A percentile compares a stretch with the other conserved stretches of the same genome.
Evolutionary conservation across 1,139 yeast species (phyloP).

Genomic region (Hansenula sp.): DNA sequence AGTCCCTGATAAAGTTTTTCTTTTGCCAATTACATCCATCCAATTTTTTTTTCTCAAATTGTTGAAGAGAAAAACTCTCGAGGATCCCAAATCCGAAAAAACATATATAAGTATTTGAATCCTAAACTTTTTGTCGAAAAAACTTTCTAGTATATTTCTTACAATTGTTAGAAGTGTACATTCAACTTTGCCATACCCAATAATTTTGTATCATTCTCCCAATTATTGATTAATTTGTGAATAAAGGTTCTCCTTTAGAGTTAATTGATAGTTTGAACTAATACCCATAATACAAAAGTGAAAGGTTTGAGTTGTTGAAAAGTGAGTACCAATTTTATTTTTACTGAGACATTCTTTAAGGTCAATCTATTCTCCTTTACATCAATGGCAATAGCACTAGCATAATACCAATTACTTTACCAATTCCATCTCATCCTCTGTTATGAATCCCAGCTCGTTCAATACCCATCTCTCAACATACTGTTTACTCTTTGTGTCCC

Average conservation of each 20-base stretch:
- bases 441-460: not conserved
- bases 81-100: constrained; percentile 3
- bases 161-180: not conserved
- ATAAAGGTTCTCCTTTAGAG: not conserved
- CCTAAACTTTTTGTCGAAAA: not conserved
- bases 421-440: not conserved
- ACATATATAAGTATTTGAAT: constrained; percentile 1
- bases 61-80: not conserved
- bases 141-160: not conserved
- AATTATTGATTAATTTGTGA: not conserved
- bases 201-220: constrained; percentile 1
- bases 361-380: not conserved
- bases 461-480: not conserved
- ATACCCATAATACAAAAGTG: constrained; percentile 2
- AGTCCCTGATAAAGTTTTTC: constrained; percentile 10
- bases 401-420: no score
- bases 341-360: not conserved
- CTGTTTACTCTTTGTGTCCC: not conserved
- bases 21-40: constrained; percentile 9
- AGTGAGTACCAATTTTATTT: constrained; percentile 2
- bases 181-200: constrained; percentile 1
- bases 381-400: no score
- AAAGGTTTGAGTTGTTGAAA: constrained; percentile 1
- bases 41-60: constrained; percentile 2
- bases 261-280: constrained; percentile 1